phyloP scores from a whole-genome alignment of 2,329 filamentous ascomycete species.

The Epichloe bromicola region DNA sequence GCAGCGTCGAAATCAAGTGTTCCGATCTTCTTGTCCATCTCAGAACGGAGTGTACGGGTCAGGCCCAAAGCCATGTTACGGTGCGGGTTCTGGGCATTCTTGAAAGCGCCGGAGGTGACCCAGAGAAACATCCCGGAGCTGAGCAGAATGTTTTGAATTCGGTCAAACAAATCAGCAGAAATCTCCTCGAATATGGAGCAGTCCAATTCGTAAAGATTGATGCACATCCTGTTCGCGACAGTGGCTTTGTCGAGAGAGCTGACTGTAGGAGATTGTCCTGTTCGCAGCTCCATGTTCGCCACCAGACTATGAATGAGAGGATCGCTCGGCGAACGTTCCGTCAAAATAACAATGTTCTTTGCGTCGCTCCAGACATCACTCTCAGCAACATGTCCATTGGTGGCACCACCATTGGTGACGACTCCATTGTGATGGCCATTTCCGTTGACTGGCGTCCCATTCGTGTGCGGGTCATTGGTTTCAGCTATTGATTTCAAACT shows the following conservation, averaged over 20 bases:
- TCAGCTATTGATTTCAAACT: not conserved
- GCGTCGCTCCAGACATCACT: not conserved
- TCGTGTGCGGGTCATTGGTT: not conserved
- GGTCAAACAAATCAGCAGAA: slow-evolving; percentile 7
- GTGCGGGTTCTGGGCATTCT: slow-evolving; percentile 22
- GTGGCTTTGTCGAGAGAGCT: slow-evolving; percentile 5
- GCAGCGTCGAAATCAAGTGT: slow-evolving; percentile 30
- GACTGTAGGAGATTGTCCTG: slow-evolving; percentile 10
- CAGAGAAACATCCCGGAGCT: slow-evolving; percentile 23
- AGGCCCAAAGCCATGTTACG: slow-evolving; percentile 33
- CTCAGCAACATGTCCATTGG: not conserved
- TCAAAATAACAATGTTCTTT: not conserved
- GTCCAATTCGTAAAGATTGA: slow-evolving; percentile 26
- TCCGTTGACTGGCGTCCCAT: not conserved
- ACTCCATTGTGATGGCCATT: not conserved
- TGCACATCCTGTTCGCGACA: not conserved
- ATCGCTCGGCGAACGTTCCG: not conserved
- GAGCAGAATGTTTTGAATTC: not conserved
- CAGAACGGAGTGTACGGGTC: slow-evolving; percentile 32
- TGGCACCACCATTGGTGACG: not conserved
- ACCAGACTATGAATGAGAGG: not conserved
- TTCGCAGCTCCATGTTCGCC: not conserved
- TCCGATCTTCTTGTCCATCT: slow-evolving; percentile 29
- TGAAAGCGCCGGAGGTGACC: slow-evolving; percentile 27
- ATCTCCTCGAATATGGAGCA: slow-evolving; percentile 28